phyloP scores from a whole-genome alignment of 1,284 basidiomycete species.

The Pholiota adiposa region DNA sequence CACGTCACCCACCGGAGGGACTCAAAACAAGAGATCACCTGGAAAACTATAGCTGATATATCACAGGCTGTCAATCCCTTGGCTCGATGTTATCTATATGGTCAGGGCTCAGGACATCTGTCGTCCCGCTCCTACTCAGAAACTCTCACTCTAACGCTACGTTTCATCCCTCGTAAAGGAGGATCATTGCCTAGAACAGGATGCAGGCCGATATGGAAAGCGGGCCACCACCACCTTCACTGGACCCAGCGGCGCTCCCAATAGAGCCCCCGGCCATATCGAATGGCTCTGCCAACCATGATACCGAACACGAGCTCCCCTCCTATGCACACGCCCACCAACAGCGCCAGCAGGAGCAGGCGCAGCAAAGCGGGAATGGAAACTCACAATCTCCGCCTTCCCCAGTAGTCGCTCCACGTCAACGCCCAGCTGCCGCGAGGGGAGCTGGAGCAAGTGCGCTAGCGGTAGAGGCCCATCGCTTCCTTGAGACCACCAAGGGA shows the following conservation, averaged over 20 bases:
- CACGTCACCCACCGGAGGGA: background rate
- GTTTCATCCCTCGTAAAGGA: background rate
- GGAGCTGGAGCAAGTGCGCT: background rate
- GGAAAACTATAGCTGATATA: background rate
- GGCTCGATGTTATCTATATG: background rate
- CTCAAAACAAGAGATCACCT: background rate
- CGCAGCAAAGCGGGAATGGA: background rate
- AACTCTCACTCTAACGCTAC: background rate
- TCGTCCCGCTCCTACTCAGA: background rate
- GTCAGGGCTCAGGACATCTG: background rate
- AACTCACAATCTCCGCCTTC: background rate
- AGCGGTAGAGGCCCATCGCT: slow-evolving; percentile 17
- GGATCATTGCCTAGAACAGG: background rate
- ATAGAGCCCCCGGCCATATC: background rate
- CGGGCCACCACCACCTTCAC: background rate
- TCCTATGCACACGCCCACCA: background rate
- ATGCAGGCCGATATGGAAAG: background rate
- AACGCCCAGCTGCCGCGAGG: background rate
- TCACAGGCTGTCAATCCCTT: background rate
- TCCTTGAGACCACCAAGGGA: slow-evolving; percentile 43
- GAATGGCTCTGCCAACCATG: background rate
- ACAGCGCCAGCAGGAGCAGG: background rate
- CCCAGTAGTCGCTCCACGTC: background rate
- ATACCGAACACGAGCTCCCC: background rate
- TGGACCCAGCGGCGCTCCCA: background rate